Base-by-base conservation (phyloP, 2,329 filamentous ascomycete species). In the Venturia effusa region DNA sequence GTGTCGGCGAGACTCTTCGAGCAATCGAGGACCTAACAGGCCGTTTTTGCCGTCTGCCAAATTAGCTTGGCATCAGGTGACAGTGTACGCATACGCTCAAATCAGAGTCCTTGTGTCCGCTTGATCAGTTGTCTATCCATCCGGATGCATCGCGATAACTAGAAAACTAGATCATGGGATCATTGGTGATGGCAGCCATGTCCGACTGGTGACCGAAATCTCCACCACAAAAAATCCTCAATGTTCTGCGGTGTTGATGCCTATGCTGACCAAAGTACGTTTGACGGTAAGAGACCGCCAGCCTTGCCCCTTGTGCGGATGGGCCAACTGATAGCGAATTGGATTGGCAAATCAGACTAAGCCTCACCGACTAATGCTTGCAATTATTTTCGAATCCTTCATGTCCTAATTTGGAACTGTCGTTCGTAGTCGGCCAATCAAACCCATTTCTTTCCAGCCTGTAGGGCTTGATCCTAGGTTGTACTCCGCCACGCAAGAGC, bases 401-500 rank as follows among this genome's bases (percentile, higher is more conserved):
- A 41, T 32, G 24, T 60, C 34, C 40, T 43, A 60, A 41, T 27
- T 13, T 60, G 59, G 59, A 39, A n/a, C n/a, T 17, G 32, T 15
- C 22, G 8, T 39, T 43, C 24, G 15, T 7, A 27, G 32, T 37
- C 6, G 27, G 59, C 59, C 59, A 60, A 60, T 60, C 34, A 37
- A 40, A 40, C 32, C 8, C 24, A 32, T 41, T 59, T 32, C 40
- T n/a, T 60, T 10, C 11, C 43, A 40, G 37, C 59, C n/a, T 43
- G 59, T 22, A 60, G 37, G 11, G 59, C 34, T 32, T 37, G n/a
- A 32, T 40, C 17, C 27, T 17, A 41, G 37, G n/a, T 60, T 60
- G 34, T 60, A 60, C 59, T 60, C 59, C 59, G 59, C 59, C 59
- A 60, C 59, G 32, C 59, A 24, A 60, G 34, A 60, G 59, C 40